Percentiles rank a stretch among this genome's conserved stretches.
Conservation (phyloP, 2,329 filamentous ascomycete genomes). For the Penicillium psychrosexuale region DNA sequence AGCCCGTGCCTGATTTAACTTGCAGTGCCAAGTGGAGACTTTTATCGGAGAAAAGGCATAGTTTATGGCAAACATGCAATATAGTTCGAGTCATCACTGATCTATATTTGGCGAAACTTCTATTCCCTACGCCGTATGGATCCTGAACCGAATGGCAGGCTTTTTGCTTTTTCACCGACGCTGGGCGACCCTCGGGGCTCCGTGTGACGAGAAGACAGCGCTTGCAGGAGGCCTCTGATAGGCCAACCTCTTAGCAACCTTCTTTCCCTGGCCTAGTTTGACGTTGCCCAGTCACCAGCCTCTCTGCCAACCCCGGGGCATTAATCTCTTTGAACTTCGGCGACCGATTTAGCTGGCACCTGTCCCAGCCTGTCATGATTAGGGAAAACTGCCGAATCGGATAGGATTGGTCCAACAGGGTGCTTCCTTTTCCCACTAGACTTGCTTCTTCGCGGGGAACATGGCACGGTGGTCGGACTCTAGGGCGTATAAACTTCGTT, state of each 20-base stretch:
- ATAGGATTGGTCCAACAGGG: neutral
- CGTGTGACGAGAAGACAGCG: constrained; percentile 28
- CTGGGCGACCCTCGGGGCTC: neutral
- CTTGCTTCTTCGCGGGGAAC: constrained; percentile 2
- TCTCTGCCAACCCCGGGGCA: neutral
- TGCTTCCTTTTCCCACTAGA: neutral
- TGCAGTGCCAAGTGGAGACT: constrained; percentile 9
- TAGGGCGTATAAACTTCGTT: neutral
- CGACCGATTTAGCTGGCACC: neutral
- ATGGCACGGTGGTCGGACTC: constrained; percentile 1
- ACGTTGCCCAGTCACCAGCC: constrained; percentile 9
- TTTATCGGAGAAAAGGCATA: neutral
- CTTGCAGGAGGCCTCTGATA: constrained; percentile 31
- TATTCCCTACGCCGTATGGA: neutral
- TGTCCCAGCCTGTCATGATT: neutral
- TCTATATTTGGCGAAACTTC: constrained; percentile 9
- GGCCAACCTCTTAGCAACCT: constrained; percentile 15
- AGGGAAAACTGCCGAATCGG: neutral
- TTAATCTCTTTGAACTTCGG: neutral
- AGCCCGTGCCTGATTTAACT: neutral
- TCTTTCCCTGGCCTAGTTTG: constrained; percentile 11
- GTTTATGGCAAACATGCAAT: neutral
- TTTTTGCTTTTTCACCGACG: neutral
- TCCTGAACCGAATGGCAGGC: neutral
- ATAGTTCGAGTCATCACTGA: neutral